Conservation (phyloP, 805 yeast genomes). For the Kluyveromyces lactis region DNA sequence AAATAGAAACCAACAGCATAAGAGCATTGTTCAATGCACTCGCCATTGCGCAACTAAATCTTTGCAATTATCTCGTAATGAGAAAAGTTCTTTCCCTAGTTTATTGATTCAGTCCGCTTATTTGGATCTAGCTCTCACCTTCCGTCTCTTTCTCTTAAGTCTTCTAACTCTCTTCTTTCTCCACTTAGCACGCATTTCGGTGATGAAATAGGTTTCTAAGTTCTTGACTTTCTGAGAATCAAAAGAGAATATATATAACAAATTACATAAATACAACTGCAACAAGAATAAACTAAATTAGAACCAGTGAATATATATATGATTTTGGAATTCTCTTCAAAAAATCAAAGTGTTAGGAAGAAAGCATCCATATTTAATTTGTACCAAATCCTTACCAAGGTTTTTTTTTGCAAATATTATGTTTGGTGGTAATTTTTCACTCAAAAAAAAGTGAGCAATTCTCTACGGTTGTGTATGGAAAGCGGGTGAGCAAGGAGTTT, state of each 20-base stretch:
- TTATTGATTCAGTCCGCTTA: constrained; percentile 43
- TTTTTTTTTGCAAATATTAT: no score
- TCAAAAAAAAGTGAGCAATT: no score
- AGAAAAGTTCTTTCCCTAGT: no score
- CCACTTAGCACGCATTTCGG: constrained; percentile 92
- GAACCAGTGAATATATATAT: background rate
- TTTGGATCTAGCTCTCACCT: constrained; percentile 99
- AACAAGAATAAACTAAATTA: background rate
- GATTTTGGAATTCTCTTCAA: background rate
- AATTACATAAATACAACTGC: background rate
- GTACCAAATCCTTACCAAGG: no score
- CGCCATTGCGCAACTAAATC: no score
- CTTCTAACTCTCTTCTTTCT: constrained; percentile 99
- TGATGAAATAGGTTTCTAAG: constrained; percentile 15
- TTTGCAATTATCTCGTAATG: no score
- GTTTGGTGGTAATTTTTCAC: no score
- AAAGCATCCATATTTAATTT: no score
- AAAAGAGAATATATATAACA: constrained; percentile 2
- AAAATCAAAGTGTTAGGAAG: background rate
- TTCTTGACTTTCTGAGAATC: constrained; percentile 8
- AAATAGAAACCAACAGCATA: no score
- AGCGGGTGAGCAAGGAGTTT: no score
- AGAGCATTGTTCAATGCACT: no score
- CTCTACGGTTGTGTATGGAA: no score
- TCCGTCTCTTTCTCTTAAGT: constrained; percentile 99